Evolutionary conservation across 1,284 basidiomycete genomes (phyloP).

Genomic region (Puccinia horiana): DNA sequence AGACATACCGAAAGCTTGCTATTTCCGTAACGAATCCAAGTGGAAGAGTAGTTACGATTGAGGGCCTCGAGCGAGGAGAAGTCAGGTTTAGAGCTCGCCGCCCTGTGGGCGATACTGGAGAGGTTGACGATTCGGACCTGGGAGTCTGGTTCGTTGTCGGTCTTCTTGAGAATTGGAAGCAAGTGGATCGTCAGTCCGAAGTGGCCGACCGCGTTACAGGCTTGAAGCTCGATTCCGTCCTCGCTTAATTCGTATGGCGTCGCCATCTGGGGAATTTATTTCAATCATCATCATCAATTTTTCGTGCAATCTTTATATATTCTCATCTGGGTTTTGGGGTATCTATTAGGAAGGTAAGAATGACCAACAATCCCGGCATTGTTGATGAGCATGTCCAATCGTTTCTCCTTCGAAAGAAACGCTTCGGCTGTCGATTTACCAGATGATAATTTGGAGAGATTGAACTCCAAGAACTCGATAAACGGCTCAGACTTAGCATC

Average conservation of each 20-base stretch:
- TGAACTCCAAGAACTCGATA: conserved; percentile 57
- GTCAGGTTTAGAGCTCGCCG: not conserved
- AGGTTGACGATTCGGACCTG: conserved; percentile 41
- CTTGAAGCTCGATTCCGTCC: conserved; percentile 46
- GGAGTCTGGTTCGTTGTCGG: not conserved
- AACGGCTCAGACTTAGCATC: conserved; percentile 30
- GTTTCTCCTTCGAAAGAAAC: conserved; percentile 52
- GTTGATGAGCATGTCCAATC: conserved; percentile 57
- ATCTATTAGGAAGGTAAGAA: not conserved
- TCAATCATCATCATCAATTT: not conserved
- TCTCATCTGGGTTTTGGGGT: not conserved
- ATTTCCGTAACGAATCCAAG: conserved; percentile 33
- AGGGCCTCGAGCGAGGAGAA: conserved; percentile 29
- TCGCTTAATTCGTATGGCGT: conserved; percentile 28
- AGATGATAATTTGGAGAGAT: conserved; percentile 55
- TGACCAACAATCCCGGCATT: conserved; percentile 54
- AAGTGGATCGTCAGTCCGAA: conserved; percentile 24
- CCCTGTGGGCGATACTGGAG: conserved; percentile 19
- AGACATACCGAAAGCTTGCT: conserved; percentile 38
- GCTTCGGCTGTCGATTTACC: conserved; percentile 54
- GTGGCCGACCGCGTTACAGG: conserved; percentile 33
- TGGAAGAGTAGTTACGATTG: conserved; percentile 2
- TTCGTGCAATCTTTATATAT: too few relatives aligned
- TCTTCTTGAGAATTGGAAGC: conserved; percentile 22
- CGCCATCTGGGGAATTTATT: too few relatives aligned